phyloP scores from a whole-genome alignment of 352 stramenopile genomes.

The Globisporangium nodosum region DNA sequence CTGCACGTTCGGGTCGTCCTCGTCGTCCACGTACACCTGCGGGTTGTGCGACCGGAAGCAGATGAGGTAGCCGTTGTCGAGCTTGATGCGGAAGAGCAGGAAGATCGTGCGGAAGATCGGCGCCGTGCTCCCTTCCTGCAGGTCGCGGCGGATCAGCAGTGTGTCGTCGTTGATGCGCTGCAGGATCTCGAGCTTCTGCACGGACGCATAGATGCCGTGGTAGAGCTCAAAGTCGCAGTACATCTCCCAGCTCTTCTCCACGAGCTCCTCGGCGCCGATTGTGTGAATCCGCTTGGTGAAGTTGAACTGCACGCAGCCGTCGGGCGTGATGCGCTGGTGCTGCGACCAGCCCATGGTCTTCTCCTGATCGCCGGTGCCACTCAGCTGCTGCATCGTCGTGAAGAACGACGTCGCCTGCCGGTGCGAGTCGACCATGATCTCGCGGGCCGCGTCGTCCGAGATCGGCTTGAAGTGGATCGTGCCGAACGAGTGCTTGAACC shows the following conservation, averaged over 20 bases:
- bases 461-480: conserved; percentile 60
- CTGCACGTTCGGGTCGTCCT: conserved; percentile 75
- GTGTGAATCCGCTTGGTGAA: conserved; percentile 69
- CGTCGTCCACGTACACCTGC: conserved; percentile 52
- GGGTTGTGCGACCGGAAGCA: conserved; percentile 80
- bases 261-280: conserved; percentile 56
- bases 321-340: conserved; percentile 55
- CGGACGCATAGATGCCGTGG: conserved; percentile 69
- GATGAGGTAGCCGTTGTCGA: conserved; percentile 69
- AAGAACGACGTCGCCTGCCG: conserved; percentile 68
- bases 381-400: conserved; percentile 34
- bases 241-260: conserved; percentile 77
- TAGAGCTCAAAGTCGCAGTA: conserved; percentile 76
- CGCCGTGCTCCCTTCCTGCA: conserved; percentile 50
- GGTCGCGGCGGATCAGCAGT: conserved; percentile 62
- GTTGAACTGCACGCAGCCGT: conserved; percentile 73
- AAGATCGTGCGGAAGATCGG: conserved; percentile 77
- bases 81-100: conserved; percentile 61
- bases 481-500: conserved; percentile 36
- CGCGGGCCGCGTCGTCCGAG: conserved; percentile 32
- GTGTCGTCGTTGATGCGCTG: conserved; percentile 77
- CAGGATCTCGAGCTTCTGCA: conserved; percentile 75
- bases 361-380: conserved; percentile 24
- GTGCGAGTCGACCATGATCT: conserved; percentile 74
- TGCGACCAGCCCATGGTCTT: conserved; percentile 81